A percentile compares a stretch with the other conserved stretches of the same genome.
Conservation (phyloP, 768 basidiomycete genomes). For the Leucogyrophana mollusca region DNA sequence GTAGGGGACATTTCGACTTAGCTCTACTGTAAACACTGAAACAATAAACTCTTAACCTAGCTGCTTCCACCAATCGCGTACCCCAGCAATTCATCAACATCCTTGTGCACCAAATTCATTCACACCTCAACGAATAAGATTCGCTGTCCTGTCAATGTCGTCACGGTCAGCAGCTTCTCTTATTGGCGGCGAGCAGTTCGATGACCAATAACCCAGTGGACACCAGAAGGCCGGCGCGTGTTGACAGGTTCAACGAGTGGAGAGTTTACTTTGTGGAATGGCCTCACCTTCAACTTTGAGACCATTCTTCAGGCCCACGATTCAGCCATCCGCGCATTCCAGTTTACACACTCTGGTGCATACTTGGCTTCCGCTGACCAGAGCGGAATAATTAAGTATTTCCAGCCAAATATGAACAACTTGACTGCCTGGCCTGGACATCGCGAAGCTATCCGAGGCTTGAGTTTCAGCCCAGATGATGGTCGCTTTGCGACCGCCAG, state of each 20-base stretch:
- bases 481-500: conserved; percentile 90
- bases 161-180: conserved; percentile 61
- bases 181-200: background rate
- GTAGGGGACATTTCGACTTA: conserved; percentile 45
- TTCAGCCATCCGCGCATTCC: conserved; percentile 84
- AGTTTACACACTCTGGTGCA: conserved; percentile 90
- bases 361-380: conserved; percentile 94
- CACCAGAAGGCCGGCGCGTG: conserved; percentile 90
- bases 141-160: conserved; percentile 94
- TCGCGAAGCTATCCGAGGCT: conserved; percentile 88
- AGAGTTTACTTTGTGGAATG: conserved; percentile 99
- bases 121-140: conserved; percentile 99
- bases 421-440: conserved; percentile 92
- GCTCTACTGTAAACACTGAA: conserved; percentile 19
- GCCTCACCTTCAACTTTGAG: conserved; percentile 98
- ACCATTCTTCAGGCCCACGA: conserved; percentile 99
- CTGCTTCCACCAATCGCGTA: conserved; percentile 94
- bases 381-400: conserved; percentile 95
- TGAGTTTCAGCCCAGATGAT: conserved; percentile 93
- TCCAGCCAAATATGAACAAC: conserved; percentile 99
- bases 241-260: conserved; percentile 95
- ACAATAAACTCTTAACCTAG: conserved; percentile 42
- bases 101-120: conserved; percentile 94
- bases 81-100: conserved; percentile 86
- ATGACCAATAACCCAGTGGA: conserved; percentile 66